Evolutionary conservation across 2,329 filamentous ascomycete species (phyloP).

Genomic region (Pleoardoris graminearum): DNA sequence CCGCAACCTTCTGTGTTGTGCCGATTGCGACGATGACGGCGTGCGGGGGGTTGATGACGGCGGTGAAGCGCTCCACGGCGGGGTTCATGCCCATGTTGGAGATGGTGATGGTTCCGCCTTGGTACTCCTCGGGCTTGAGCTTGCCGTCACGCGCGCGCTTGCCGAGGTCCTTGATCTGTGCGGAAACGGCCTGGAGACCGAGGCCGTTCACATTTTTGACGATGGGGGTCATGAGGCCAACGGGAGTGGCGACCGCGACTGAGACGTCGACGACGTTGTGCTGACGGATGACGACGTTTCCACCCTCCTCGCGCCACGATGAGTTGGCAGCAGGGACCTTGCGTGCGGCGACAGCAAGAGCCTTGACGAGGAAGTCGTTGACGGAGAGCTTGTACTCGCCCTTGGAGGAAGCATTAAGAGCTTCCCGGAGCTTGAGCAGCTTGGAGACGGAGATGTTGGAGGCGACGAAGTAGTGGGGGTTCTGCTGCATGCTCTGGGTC

Average conservation of each 20-base stretch:
- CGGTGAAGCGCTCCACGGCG: conserved; percentile 94
- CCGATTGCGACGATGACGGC: conserved; percentile 93
- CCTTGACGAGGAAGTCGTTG: conserved; percentile 99
- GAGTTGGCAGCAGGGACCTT: conserved; percentile 97
- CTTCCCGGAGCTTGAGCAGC: conserved; percentile 92
- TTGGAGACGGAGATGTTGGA: conserved; percentile 89
- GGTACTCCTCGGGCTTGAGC: conserved; percentile 99
- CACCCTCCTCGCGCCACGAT: conserved; percentile 81
- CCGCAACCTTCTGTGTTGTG: conserved; percentile 91
- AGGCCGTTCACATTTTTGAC: conserved; percentile 86
- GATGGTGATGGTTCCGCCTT: conserved; percentile 98
- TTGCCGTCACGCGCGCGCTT: conserved; percentile 96
- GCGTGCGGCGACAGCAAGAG: conserved; percentile 80
- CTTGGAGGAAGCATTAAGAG: conserved; percentile 83
- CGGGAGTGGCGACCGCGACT: conserved; percentile 90
- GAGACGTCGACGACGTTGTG: conserved; percentile 93
- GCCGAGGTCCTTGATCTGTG: conserved; percentile 91
- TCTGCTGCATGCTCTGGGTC: conserved; percentile 84
- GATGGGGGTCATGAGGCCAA: conserved; percentile 95
- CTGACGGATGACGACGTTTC: conserved; percentile 80
- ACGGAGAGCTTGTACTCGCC: conserved; percentile 99
- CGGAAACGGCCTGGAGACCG: conserved; percentile 85
- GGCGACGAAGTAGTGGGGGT: conserved; percentile 98
- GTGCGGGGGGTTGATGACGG: conserved; percentile 98
- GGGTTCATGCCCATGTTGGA: conserved; percentile 99